These are phyloP conservation scores for Epichloe brachyelytri DNA, from an alignment of 2,329 filamentous ascomycete species.

Conservation along the genomic window DNA sequence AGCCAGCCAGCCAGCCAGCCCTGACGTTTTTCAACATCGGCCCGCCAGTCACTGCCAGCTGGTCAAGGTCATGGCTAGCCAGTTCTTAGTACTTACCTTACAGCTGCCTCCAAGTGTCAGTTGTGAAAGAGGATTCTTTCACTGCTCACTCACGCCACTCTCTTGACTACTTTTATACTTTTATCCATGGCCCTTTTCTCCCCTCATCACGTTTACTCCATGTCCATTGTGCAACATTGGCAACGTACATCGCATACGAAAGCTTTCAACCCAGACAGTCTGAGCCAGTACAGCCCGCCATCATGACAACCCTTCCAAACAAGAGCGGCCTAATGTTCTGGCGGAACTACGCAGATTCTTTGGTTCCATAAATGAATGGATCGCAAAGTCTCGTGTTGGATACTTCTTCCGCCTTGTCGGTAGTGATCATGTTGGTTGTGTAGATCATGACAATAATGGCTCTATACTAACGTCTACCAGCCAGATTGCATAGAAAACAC, in stretches of 20 bases:
- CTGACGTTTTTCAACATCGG: not conserved
- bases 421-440: constrained; percentile 3
- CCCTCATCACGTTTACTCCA: not conserved
- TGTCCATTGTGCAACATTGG: not conserved
- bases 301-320: constrained; percentile 2
- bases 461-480: constrained; percentile 25
- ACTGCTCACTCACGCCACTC: not conserved
- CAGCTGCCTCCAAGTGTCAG: constrained; percentile 1
- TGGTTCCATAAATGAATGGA: constrained; percentile 12
- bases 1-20: not conserved
- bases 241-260: not conserved
- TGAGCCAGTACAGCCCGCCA: not conserved
- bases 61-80: not conserved
- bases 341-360: constrained; percentile 44
- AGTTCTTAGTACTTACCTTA: not conserved
- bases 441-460: not conserved
- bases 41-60: not conserved
- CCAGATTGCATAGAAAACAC: constrained; percentile 53
- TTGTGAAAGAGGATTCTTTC: not conserved
- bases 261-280: not conserved
- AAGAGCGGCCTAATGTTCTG: not conserved
- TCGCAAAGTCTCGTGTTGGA: constrained; percentile 4
- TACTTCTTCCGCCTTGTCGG: constrained; percentile 4
- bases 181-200: not conserved
- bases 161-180: not conserved